Evolutionary conservation across 2,329 filamentous ascomycete genomes (phyloP).

Genomic region (Fusarium clavum): DNA sequence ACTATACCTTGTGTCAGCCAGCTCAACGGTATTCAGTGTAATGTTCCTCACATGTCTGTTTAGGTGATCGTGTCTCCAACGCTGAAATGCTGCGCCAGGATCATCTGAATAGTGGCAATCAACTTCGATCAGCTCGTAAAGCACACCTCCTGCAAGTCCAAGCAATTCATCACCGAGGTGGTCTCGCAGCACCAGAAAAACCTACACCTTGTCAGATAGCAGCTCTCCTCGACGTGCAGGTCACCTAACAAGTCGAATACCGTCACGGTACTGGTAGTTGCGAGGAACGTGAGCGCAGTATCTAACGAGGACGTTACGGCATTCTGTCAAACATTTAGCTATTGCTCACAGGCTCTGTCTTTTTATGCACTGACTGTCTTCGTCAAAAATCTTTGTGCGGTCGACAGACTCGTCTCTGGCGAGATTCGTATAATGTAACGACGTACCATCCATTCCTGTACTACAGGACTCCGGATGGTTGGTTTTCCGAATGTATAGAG

Average conservation of each 20-base stretch:
- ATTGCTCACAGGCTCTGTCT: background rate
- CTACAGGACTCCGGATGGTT: background rate
- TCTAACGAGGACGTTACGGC: constrained; percentile 58
- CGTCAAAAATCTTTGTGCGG: constrained; percentile 33
- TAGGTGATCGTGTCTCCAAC: constrained; percentile 60
- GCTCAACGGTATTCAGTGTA: background rate
- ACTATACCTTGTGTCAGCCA: constrained; percentile 44
- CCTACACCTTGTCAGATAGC: constrained; percentile 41
- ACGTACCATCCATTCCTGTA: constrained; percentile 23
- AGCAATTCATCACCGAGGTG: constrained; percentile 60
- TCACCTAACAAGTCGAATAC: constrained; percentile 54
- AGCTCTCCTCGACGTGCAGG: background rate
- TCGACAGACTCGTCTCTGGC: background rate
- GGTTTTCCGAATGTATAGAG: background rate
- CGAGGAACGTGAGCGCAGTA: constrained; percentile 58
- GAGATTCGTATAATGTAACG: background rate
- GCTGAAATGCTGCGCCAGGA: constrained; percentile 58
- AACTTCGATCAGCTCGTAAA: constrained; percentile 61
- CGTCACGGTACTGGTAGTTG: constrained; percentile 60
- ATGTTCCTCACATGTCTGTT: constrained; percentile 54
- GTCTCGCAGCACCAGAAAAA: constrained; percentile 57
- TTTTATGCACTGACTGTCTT: constrained; percentile 35
- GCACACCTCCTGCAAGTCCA: constrained; percentile 57
- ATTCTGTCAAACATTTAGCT: constrained; percentile 50
- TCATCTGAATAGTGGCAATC: constrained; percentile 59